phyloP scores from a whole-genome alignment of 2,329 filamentous ascomycete species.

The Exophiala sp. region DNA sequence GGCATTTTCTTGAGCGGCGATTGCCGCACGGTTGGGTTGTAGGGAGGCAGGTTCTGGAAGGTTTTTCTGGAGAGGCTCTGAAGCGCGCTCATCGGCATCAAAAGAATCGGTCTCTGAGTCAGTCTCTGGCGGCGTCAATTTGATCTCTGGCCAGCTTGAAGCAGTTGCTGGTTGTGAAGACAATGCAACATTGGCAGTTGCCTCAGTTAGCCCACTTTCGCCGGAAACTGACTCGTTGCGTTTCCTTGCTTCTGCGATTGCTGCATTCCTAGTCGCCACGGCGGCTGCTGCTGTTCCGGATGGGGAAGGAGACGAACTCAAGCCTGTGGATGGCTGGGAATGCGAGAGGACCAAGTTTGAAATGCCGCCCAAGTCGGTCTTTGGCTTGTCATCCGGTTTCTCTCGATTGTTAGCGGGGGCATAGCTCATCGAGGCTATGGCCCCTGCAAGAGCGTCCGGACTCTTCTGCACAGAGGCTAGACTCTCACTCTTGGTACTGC shows the following conservation, averaged over 20 bases:
- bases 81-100: neutral
- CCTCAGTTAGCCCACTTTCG: conserved; percentile 7
- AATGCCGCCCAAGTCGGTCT: conserved; percentile 12
- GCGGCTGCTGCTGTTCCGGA: conserved; percentile 18
- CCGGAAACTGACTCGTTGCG: conserved; percentile 11
- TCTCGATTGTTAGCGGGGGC: conserved; percentile 7
- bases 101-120: conserved; percentile 17
- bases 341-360: conserved; percentile 6
- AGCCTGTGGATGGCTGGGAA: conserved; percentile 7
- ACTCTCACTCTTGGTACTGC: conserved; percentile 10
- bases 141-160: conserved; percentile 7
- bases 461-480: conserved; percentile 10
- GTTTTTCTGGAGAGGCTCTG: neutral
- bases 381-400: conserved; percentile 11
- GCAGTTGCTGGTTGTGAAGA: conserved; percentile 3
- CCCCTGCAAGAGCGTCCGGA: conserved; percentile 20
- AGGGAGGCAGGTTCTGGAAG: conserved; percentile 16
- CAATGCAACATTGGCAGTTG: neutral
- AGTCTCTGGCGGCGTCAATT: conserved; percentile 16
- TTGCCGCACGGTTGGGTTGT: conserved; percentile 11
- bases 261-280: conserved; percentile 20
- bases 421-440: conserved; percentile 19
- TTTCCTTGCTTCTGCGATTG: conserved; percentile 11
- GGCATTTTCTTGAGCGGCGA: conserved; percentile 16
- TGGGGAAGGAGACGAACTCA: conserved; percentile 9